phyloP scores from a whole-genome alignment of 177 flowering plant species.

The Tripterygium wilfordii region DNA sequence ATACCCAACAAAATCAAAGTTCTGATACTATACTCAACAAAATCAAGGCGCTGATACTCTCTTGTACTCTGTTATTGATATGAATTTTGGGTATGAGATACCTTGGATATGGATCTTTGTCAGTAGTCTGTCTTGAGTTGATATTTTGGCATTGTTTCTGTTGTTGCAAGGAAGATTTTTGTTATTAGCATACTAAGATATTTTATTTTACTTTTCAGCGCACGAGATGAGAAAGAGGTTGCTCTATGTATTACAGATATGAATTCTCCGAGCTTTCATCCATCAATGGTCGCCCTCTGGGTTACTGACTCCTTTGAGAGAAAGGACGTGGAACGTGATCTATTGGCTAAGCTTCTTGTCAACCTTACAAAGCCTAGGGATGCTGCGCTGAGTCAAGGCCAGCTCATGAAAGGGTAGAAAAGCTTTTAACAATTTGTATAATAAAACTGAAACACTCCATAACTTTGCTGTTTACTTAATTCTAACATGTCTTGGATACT shows the following conservation, averaged over 20 bases:
- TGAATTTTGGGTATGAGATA: no score
- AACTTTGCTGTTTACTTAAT: not conserved
- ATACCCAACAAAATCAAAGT: no score
- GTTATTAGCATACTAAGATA: no score
- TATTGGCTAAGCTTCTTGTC: conserved; percentile 70
- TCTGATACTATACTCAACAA: no score
- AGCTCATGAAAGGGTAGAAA: conserved; percentile 73
- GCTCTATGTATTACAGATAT: conserved; percentile 72
- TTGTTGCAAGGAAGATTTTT: no score
- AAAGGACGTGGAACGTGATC: conserved; percentile 78
- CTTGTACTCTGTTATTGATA: no score
- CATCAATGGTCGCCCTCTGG: conserved; percentile 86
- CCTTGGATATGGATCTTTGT: no score
- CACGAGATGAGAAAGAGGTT: conserved; percentile 81
- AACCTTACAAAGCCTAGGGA: conserved; percentile 53
- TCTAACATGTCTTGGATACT: not conserved
- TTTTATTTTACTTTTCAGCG: conserved; percentile 40
- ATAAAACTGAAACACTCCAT: not conserved
- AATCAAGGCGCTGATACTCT: no score
- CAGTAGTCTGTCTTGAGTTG: no score
- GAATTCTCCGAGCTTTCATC: conserved; percentile 70
- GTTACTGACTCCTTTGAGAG: conserved; percentile 89
- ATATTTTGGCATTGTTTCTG: no score
- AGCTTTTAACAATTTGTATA: not conserved
- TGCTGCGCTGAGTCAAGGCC: conserved; percentile 35